Evolutionary conservation across 371 early-diverging fungal genomes (phyloP).

Genomic region (Catenaria anguillulae): DNA sequence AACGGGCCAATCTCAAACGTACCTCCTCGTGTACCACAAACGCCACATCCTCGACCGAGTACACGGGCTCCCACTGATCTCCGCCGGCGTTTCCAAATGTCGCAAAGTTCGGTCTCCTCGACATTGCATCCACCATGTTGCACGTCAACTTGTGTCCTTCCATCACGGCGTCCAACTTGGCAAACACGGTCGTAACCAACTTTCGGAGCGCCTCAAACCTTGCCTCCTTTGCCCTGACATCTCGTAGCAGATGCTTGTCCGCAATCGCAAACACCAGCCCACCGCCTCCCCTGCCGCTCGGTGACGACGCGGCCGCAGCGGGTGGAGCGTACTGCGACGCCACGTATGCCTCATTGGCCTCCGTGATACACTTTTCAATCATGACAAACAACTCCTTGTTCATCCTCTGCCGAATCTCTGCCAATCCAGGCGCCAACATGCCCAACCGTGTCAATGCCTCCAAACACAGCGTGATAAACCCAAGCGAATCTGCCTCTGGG

Average conservation of each 20-base stretch:
- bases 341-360: conserved; percentile 2
- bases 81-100: neutral
- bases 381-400: conserved; percentile 9
- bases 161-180: conserved; percentile 1
- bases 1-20: neutral
- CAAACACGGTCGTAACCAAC: neutral
- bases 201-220: neutral
- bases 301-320: too few relatives aligned
- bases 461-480: conserved; percentile 10
- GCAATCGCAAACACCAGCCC: neutral
- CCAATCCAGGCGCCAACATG: conserved; percentile 8
- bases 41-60: neutral
- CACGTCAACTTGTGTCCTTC: conserved; percentile 1
- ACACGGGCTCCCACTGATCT: neutral
- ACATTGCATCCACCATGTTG: conserved; percentile 1
- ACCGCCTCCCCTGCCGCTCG: neutral
- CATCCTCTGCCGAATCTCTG: conserved; percentile 8
- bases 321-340: neutral
- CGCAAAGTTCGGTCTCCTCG: neutral
- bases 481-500: conserved; percentile 12
- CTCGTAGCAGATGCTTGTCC: neutral
- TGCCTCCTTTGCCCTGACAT: neutral
- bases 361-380: conserved; percentile 6
- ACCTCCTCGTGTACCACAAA: neutral
- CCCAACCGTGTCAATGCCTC: conserved; percentile 9